Percentiles rank a stretch among this genome's conserved stretches.
Evolutionary conservation across 2,329 filamentous ascomycete species (phyloP).

Genomic region (Colletotrichum camelliae): DNA sequence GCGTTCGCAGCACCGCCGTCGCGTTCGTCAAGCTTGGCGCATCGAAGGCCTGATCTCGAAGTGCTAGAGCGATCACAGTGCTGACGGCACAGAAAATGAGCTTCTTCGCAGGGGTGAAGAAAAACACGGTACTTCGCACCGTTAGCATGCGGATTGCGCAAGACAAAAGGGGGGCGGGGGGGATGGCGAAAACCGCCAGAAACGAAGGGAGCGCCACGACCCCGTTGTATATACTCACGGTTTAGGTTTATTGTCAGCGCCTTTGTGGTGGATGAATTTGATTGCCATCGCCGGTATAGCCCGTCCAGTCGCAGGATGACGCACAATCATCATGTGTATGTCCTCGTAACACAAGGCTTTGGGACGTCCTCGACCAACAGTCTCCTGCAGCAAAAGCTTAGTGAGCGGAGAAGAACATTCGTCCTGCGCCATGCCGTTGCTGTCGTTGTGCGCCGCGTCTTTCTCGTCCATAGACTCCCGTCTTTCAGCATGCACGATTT

Average conservation of each 20-base stretch:
- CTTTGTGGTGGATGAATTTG: constrained; percentile 35
- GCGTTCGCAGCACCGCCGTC: constrained; percentile 20
- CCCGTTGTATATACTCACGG: constrained; percentile 23
- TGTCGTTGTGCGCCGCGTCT: constrained; percentile 28
- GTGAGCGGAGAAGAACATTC: constrained; percentile 27
- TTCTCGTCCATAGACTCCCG: constrained; percentile 29
- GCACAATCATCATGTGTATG: constrained; percentile 32
- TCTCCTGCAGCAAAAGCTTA: constrained; percentile 28
- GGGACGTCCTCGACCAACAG: constrained; percentile 21
- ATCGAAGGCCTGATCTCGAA: constrained; percentile 29
- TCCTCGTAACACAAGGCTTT: constrained; percentile 36
- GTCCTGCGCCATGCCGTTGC: constrained; percentile 16
- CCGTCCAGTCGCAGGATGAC: constrained; percentile 25
- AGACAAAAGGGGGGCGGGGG: neutral
- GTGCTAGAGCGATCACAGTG: constrained; percentile 28
- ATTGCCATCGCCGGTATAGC: constrained; percentile 30
- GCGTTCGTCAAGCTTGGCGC: constrained; percentile 26
- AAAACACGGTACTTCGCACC: constrained; percentile 30
- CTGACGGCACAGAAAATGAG: constrained; percentile 31
- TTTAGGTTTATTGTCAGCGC: constrained; percentile 31
- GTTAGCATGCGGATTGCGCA: neutral
- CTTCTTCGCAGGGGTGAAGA: constrained; percentile 29
- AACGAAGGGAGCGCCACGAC: too few relatives aligned
- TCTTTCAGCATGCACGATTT: constrained; percentile 33
- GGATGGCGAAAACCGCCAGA: too few relatives aligned